Evolutionary conservation across 805 yeast genomes (phyloP), one percentile per base, ranked within the genome.

Genomic region (Wickerhamomyces queroliae): DNA sequence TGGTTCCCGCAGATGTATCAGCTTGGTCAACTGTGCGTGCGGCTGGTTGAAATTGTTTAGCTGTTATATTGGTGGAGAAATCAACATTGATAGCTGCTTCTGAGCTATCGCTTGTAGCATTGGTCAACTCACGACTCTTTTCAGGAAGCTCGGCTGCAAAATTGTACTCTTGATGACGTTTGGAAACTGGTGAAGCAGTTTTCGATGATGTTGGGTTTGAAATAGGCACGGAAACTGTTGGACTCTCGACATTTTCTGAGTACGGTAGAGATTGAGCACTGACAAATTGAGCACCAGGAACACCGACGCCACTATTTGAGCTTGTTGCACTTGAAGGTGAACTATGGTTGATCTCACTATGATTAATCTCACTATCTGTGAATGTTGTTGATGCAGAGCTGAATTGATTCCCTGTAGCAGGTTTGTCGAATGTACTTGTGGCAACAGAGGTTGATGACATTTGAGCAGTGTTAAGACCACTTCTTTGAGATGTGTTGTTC

Each of bases 391-490:
- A 30, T 11, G 33, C 19, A 12, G 33, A 18, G 9, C 33, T 30
- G 15, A 11, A 18, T 8, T 3, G 22, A 3, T 10, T 21, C 19
- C 22, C 12, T 6, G 16, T 22, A 5, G 16, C 22, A 16, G 5
- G 15, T 30, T 17, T 30, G 19, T 30, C 33, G 19, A 30, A 30
- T 4, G 33, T 30, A 11, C 33, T 30, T 4, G 33, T 30, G 19
- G 33, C 33, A 16, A 18, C 22, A 11, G 33, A 30, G 12, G 33
- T n/a, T 10, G 37, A 37, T 26, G 43, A 38, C 7, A 45, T 38
- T 12, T 36, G 43, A 17, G 49, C 40, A 33, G 22, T n/a, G n/a
- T n/a, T n/a, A 18, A 19, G 3, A 3, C 13, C 33, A 30, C 21
- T 22, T 19, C 22, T 30, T n/a, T 23, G n/a, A 6, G 25, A 33